These are phyloP conservation scores for Phytophthora cryptogea DNA, from an alignment of 352 stramenopile genomes.

Conservation along the genomic window DNA sequence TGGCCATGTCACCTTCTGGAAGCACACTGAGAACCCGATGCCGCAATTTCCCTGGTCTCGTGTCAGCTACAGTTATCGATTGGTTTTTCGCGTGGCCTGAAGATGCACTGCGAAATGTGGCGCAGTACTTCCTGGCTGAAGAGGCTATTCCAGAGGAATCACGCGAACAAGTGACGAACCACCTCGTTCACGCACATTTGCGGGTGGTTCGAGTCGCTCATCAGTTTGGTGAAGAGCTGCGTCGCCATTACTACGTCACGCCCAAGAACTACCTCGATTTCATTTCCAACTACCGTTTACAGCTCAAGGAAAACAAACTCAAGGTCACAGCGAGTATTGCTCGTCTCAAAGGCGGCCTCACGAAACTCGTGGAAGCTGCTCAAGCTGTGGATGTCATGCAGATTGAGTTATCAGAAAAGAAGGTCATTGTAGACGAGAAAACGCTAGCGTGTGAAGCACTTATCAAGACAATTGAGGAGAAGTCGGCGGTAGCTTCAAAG, in stretches of 20 bases:
- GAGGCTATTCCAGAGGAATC: constrained; percentile 90
- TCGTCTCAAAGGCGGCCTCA: constrained; percentile 90
- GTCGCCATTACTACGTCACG: constrained; percentile 96
- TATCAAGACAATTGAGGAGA: constrained; percentile 96
- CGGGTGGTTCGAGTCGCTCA: constrained; percentile 90
- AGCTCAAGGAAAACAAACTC: constrained; percentile 90
- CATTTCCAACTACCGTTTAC: constrained; percentile 92
- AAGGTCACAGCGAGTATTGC: constrained; percentile 92
- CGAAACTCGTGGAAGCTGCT: constrained; percentile 94
- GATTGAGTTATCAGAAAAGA: constrained; percentile 93
- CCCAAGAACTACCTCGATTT: constrained; percentile 98
- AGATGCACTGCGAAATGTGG: constrained; percentile 93
- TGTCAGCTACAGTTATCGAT: constrained; percentile 94
- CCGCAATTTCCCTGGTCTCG: constrained; percentile 94
- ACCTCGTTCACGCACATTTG: constrained; percentile 93
- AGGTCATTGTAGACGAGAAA: constrained; percentile 96
- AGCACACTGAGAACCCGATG: constrained; percentile 93
- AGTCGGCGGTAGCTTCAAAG: constrained; percentile 91
- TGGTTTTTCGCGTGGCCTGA: constrained; percentile 97
- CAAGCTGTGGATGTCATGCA: constrained; percentile 94
- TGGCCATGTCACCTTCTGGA: constrained; percentile 95
- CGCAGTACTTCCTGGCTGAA: constrained; percentile 93
- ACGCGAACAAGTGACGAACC: constrained; percentile 79
- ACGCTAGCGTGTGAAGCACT: constrained; percentile 91
- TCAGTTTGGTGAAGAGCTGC: constrained; percentile 91